Evolutionary conservation across 2,329 filamentous ascomycete species (phyloP).

Genomic region (Clarireedia paspali): DNA sequence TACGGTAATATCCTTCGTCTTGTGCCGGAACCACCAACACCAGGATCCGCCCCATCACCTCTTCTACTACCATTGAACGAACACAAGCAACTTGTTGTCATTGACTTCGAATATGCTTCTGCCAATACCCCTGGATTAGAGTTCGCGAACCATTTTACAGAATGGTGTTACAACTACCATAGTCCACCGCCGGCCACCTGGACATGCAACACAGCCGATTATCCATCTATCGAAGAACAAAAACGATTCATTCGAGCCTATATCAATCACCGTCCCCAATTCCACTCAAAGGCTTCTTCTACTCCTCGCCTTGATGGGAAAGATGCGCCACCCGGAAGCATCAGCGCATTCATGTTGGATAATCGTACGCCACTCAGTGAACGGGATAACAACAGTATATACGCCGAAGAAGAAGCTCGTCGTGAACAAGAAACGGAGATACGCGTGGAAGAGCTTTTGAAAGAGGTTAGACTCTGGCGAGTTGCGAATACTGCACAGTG

Average conservation of each 20-base stretch:
- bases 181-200: slow-evolving; percentile 53
- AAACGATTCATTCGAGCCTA: slow-evolving; percentile 80
- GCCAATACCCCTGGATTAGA: slow-evolving; percentile 82
- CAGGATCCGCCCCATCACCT: slow-evolving; percentile 49
- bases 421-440: slow-evolving; percentile 58
- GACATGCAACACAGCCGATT: slow-evolving; percentile 60
- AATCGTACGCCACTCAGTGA: slow-evolving; percentile 41
- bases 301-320: slow-evolving; percentile 28
- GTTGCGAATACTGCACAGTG: slow-evolving; percentile 82
- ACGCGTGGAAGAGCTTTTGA: slow-evolving; percentile 62
- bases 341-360: slow-evolving; percentile 67
- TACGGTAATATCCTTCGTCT: slow-evolving; percentile 92
- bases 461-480: slow-evolving; percentile 79
- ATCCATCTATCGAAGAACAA: slow-evolving; percentile 76
- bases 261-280: slow-evolving; percentile 69
- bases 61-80: slow-evolving; percentile 83
- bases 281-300: slow-evolving; percentile 40
- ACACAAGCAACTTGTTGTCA: slow-evolving; percentile 93
- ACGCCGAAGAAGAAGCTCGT: slow-evolving; percentile 49
- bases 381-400: slow-evolving; percentile 18
- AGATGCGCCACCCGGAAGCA: slow-evolving; percentile 18
- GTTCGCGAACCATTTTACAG: slow-evolving; percentile 96
- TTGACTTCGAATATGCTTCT: slow-evolving; percentile 95
- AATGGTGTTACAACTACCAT: slow-evolving; percentile 99
- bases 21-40: slow-evolving; percentile 47